A percentile compares a stretch with the other conserved stretches of the same genome.
These are phyloP conservation scores for Alternaria consortialis DNA, from an alignment of 2,329 filamentous ascomycete species.

Conservation along the genomic window DNA sequence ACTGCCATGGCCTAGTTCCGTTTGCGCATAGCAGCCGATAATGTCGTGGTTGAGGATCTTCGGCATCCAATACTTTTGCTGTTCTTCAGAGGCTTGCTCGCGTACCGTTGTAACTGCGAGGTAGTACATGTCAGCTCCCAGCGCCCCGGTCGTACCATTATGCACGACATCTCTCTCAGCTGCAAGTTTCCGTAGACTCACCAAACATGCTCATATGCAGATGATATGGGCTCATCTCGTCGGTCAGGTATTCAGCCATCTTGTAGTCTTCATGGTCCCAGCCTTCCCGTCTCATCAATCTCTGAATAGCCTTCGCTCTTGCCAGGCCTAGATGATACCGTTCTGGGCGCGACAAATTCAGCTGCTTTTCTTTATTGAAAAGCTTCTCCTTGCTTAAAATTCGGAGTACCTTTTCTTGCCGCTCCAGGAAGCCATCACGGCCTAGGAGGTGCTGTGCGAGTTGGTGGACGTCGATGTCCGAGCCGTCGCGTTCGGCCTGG, in stretches of 20 bases:
- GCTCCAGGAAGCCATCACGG: constrained; percentile 58
- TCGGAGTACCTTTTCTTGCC: constrained; percentile 58
- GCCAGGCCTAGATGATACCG: constrained; percentile 63
- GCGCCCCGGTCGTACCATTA: constrained; percentile 26
- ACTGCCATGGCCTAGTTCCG: constrained; percentile 62
- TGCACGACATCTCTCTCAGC: constrained; percentile 14
- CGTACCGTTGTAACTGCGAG: constrained; percentile 55
- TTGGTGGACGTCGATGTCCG: constrained; percentile 55
- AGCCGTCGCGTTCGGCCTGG: constrained; percentile 56
- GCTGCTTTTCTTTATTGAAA: constrained; percentile 60
- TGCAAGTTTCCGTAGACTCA: constrained; percentile 26
- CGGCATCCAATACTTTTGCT: constrained; percentile 60
- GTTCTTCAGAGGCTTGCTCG: constrained; percentile 60
- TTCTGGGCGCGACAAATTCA: constrained; percentile 62
- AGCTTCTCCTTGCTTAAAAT: constrained; percentile 59
- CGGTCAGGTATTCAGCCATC: constrained; percentile 62
- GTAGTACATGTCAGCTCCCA: constrained; percentile 25
- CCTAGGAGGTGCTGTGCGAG: constrained; percentile 59
- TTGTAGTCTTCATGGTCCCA: constrained; percentile 62
- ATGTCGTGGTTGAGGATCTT: constrained; percentile 60
- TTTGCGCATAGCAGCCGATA: constrained; percentile 63
- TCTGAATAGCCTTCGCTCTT: constrained; percentile 60
- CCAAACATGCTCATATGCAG: constrained; percentile 63
- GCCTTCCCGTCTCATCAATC: constrained; percentile 55
- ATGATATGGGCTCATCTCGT: constrained; percentile 63